phyloP scores from a whole-genome alignment of 495 filamentous ascomycete genomes.

The Penicillium pancosmium region DNA sequence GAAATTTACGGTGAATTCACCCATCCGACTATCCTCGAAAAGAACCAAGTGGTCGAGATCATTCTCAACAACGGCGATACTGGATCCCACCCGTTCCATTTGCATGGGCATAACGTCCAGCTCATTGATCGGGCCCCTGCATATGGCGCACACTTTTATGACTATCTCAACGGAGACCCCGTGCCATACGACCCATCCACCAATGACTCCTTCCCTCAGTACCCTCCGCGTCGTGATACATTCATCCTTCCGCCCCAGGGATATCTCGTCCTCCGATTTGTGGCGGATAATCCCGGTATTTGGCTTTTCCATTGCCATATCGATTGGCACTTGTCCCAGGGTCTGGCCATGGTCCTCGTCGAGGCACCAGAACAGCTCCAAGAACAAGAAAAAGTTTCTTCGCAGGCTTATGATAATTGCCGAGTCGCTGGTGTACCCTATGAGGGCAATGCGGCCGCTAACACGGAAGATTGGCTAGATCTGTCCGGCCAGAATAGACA shows the following conservation, averaged over 20 bases:
- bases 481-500: slow-evolving; percentile 61
- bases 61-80: slow-evolving; percentile 81
- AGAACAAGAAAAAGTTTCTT: slow-evolving; percentile 59
- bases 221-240: slow-evolving; percentile 60
- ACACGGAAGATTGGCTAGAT: slow-evolving; percentile 64
- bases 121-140: slow-evolving; percentile 53
- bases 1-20: slow-evolving; percentile 73
- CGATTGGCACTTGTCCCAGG: slow-evolving; percentile 62
- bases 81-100: slow-evolving; percentile 80
- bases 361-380: slow-evolving; percentile 69
- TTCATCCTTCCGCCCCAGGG: slow-evolving; percentile 56
- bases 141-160: slow-evolving; percentile 44
- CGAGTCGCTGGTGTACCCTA: slow-evolving; percentile 42
- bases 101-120: slow-evolving; percentile 87
- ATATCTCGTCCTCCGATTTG: slow-evolving; percentile 68
- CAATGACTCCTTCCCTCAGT: slow-evolving; percentile 34
- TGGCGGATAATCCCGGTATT: slow-evolving; percentile 66
- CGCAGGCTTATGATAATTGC: slow-evolving; percentile 66
- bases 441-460: slow-evolving; percentile 76
- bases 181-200: slow-evolving; percentile 43
- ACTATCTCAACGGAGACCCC: slow-evolving; percentile 36
- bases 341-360: slow-evolving; percentile 45
- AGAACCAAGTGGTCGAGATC: slow-evolving; percentile 73
- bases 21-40: slow-evolving; percentile 66
- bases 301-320: slow-evolving; percentile 68